Evolutionary conservation across 805 yeast species (phyloP), one percentile per base, ranked within the genome.

Genomic region (Metschnikowia lunata): DNA sequence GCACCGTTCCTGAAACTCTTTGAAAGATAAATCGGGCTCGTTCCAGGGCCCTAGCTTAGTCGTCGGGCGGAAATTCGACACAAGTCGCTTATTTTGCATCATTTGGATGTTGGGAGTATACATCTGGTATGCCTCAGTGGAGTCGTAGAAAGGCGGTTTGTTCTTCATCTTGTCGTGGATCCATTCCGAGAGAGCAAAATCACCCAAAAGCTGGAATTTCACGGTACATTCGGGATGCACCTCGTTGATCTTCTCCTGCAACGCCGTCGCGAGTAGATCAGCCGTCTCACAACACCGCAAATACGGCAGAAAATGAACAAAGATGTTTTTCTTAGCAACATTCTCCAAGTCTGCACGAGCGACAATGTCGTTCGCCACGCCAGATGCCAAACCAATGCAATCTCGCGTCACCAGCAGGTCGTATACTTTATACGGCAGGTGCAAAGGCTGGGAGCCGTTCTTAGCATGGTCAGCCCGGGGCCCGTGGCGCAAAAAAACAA

Each of bases 111-210:
- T 71, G 33, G 75, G 74, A 7, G 72, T 70, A 45, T 69, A 71
- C 73, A 71, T 67, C 45, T 68, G 66, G 53, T 71, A 71, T 4
- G 74, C 76, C 51, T 71, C 74, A 42, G 67, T 66, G 41, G 72
- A 64, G 55, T 71, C 76, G 32, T 52, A 46, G 47, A 66, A 68
- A 5, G 74, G 75, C 9, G 75, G 74, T 48, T 69, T 64, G 39
- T 67, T 60, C 41, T 52, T 57, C 75, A 70, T 69, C 31, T 62
- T 61, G 39, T 71, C 75, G 46, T 71, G 76, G 50, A 71, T 59
- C 76, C 76, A 71, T 48, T 71, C 76, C 36, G 69, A 62, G 13
- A 71, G 53, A 10, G 75, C 76, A 61, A 71, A 71, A 50, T 71
- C 76, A 9, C 74, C 69, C 40, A 69, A 52, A 27, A 71, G 57